phyloP scores from a whole-genome alignment of 257 asterid genomes.

The Plantago ovata region DNA sequence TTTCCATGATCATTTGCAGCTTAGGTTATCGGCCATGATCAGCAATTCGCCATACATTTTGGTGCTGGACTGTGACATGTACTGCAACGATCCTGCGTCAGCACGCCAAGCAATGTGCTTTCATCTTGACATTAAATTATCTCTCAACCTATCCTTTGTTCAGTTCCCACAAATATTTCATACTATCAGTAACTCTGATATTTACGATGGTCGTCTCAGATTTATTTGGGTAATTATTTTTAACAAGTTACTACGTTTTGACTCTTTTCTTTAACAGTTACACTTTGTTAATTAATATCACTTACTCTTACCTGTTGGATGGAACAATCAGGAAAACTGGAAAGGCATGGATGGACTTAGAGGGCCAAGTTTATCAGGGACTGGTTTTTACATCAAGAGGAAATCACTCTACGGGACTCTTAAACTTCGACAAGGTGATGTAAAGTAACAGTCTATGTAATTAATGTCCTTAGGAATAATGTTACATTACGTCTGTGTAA shows the following conservation, averaged over 20 bases:
- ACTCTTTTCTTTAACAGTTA: background rate
- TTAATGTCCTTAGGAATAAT: too few relatives aligned
- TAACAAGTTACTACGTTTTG: background rate
- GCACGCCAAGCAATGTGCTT: slow-evolving; percentile 59
- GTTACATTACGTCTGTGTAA: background rate
- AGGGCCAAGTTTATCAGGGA: slow-evolving; percentile 15
- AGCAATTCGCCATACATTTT: slow-evolving; percentile 51
- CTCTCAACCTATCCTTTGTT: slow-evolving; percentile 38
- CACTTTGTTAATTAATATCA: background rate
- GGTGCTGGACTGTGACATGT: slow-evolving; percentile 51
- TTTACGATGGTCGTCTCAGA: slow-evolving; percentile 31
- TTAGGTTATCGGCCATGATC: slow-evolving; percentile 36
- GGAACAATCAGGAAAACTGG: slow-evolving; percentile 1
- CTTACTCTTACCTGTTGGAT: too few relatives aligned
- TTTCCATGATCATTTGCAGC: slow-evolving; percentile 34
- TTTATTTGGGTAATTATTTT: background rate
- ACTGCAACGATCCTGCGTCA: slow-evolving; percentile 39
- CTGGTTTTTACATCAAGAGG: slow-evolving; percentile 14
- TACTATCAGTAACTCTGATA: slow-evolving; percentile 33
- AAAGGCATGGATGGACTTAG: slow-evolving; percentile 19
- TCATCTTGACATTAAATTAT: slow-evolving; percentile 31
- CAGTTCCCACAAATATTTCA: slow-evolving; percentile 47
- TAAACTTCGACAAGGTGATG: background rate
- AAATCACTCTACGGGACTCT: slow-evolving; percentile 6
- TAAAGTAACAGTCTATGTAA: too few relatives aligned